Base-by-base conservation (phyloP, 2,329 filamentous ascomycete species). In the Colletotrichum sojae region DNA sequence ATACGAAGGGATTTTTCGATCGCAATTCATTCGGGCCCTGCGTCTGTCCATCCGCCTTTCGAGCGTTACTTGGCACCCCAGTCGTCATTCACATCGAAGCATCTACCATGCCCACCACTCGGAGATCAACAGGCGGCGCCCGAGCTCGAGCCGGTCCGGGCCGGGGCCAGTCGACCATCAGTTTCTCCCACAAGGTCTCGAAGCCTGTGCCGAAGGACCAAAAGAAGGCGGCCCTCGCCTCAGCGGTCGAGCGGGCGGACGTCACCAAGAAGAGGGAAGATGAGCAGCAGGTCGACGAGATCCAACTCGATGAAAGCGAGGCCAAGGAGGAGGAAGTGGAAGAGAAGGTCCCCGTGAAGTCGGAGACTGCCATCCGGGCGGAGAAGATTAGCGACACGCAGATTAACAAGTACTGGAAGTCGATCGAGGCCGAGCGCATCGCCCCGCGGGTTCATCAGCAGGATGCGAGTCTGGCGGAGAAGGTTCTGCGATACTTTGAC, bases 401-500 rank as follows among this genome's bases (percentile, higher is more conserved):
- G 74, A 90, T 98, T 71, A 88, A 88, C 74, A 85, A 84, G 76
- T 98, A 97, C 78, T 98, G 94, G 94, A 84, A 84, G 72, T 80
- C 80, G 12, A 89, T 95, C 73, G 94, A 97, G 83, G 83, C 83
- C 48, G 86, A 90, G 75, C 86, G 94, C 73, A 86, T 85, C 68
- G 89, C 93, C 18, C 88, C 88, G 49, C 84, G 92, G 74, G 90
- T 97, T 43, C 96, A 98, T 76, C 94, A 97, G 81, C 81, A 91
- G 74, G 91, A 86, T 2, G 77, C 98, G 73, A 87, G 85, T 12
- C 73, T 92, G 53, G 86, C 92, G 64, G 95, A 98, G 85, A 97
- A 95, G 84, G 90, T 98, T 27, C 81, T 98, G 75, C 86, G 95
- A 71, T 93, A 97, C 78, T 99, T 96, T 81, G 96, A 99, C 78